Evolutionary conservation across 257 asterid species (phyloP).

Genomic region (Apocynum venetum): DNA sequence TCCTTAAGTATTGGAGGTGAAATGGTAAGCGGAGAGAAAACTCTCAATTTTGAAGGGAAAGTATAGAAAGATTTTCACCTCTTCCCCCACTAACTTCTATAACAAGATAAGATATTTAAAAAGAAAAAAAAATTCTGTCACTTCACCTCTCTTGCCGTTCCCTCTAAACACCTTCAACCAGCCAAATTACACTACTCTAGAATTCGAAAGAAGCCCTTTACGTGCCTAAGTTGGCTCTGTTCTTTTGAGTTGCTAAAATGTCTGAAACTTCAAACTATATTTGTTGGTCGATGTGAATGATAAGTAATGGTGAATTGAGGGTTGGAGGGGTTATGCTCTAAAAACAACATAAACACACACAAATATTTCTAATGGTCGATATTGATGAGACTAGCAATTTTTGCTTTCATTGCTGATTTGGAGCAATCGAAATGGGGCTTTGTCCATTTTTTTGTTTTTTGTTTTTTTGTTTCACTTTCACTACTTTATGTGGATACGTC

Average conservation of each 20-base stretch:
- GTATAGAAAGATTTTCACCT: no score
- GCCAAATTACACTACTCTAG: no score
- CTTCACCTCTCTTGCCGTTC: no score
- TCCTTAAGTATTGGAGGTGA: no score
- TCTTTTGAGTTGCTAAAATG: not conserved
- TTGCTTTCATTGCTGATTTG: not conserved
- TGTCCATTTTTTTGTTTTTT: not conserved
- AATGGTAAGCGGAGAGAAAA: no score
- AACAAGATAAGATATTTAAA: no score
- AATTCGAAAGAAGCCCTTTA: not conserved
- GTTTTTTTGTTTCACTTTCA: not conserved
- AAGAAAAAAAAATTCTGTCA: no score
- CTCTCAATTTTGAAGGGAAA: no score
- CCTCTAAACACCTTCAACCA: no score
- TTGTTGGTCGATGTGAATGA: no score
- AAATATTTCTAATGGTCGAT: slow-evolving; percentile 5
- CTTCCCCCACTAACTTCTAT: no score
- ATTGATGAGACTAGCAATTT: slow-evolving; percentile 9
- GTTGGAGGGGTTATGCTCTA: not conserved
- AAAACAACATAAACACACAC: not conserved
- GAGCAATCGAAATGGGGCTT: slow-evolving; percentile 12
- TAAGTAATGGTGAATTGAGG: not conserved
- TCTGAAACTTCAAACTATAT: not conserved
- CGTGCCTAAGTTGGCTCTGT: not conserved
- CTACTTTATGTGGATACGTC: not conserved